Conservation (phyloP, 306 rosid species). For the Alnus glutinosa region DNA sequence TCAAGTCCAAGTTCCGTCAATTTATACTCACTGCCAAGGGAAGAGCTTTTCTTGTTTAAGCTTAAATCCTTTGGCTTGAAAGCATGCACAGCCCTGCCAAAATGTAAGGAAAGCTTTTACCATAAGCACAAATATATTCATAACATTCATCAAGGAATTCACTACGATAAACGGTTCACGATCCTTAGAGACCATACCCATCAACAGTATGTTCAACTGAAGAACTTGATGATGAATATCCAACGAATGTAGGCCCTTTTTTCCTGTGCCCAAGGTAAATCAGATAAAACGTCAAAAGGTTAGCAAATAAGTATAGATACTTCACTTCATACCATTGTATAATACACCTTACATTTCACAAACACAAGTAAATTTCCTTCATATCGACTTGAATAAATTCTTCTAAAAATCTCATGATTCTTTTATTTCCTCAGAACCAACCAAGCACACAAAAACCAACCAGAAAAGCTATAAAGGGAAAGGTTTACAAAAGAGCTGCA, state of each 20-base stretch:
- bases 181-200: slow-evolving; percentile 44
- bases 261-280: slow-evolving; percentile 37
- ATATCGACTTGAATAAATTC: not conserved
- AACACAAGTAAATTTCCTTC: not conserved
- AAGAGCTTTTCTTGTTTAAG: slow-evolving; percentile 43
- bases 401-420: not conserved
- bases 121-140: not conserved
- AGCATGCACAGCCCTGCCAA: slow-evolving; percentile 66
- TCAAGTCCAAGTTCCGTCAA: slow-evolving; percentile 60
- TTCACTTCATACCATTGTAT: not conserved
- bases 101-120: slow-evolving; percentile 21
- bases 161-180: not conserved
- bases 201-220: slow-evolving; percentile 43
- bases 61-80: slow-evolving; percentile 77
- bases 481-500: not conserved
- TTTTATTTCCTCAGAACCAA: not conserved
- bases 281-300: slow-evolving; percentile 16
- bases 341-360: not conserved
- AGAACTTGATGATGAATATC: slow-evolving; percentile 47
- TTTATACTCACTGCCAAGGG: slow-evolving; percentile 52
- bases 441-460: not conserved
- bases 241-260: slow-evolving; percentile 24
- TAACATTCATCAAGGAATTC: slow-evolving; percentile 4
- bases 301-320: not conserved
- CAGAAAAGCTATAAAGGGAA: not conserved